These are phyloP conservation scores for Fomitopsis betulina DNA, from an alignment of 1,284 basidiomycete genomes.

Conservation along the genomic window DNA sequence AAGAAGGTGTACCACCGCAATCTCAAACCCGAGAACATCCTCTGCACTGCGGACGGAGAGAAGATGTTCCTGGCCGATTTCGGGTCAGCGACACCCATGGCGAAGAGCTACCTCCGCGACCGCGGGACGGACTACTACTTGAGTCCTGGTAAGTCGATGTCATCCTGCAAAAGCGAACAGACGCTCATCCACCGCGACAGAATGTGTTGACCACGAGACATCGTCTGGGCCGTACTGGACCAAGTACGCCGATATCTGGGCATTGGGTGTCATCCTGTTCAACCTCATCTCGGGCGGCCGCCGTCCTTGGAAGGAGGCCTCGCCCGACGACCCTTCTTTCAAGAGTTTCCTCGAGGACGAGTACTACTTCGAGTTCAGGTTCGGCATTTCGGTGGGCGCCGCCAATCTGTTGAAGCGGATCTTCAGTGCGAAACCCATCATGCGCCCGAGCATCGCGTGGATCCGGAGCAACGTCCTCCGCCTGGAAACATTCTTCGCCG, in stretches of 20 bases:
- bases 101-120: constrained; percentile 46
- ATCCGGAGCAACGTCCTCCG: constrained; percentile 55
- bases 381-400: constrained; percentile 66
- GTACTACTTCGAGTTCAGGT: constrained; percentile 62
- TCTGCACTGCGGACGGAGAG: constrained; percentile 43
- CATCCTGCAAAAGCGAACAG: background rate
- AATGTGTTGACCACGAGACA: constrained; percentile 22
- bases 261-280: constrained; percentile 45
- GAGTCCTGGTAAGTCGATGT: constrained; percentile 42
- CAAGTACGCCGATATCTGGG: constrained; percentile 84
- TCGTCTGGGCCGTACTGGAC: constrained; percentile 53
- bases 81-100: constrained; percentile 58
- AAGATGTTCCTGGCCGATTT: constrained; percentile 62
- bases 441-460: constrained; percentile 55
- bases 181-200: constrained; percentile 10
- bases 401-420: constrained; percentile 57
- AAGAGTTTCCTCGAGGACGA: constrained; percentile 44
- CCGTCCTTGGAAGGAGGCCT: constrained; percentile 85
- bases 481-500: constrained; percentile 68
- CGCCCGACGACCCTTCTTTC: constrained; percentile 71
- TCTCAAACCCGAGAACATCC: constrained; percentile 73
- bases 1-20: constrained; percentile 67
- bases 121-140: constrained; percentile 51
- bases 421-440: constrained; percentile 47
- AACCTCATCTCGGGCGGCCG: constrained; percentile 80